Conservation (phyloP, 176 grass and related monocot genomes). For the Carex kokanica region DNA sequence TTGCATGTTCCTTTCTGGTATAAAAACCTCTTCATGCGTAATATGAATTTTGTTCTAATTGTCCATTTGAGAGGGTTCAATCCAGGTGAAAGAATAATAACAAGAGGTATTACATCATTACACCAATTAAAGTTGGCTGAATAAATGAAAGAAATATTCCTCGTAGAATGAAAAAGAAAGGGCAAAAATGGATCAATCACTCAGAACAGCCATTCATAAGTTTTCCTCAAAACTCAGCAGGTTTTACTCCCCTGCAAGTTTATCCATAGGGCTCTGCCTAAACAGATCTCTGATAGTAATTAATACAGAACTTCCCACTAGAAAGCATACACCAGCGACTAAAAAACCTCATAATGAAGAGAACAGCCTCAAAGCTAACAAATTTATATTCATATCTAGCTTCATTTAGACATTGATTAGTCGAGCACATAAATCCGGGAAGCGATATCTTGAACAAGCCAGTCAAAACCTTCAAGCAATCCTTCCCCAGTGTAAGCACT, state of each 20-base stretch:
- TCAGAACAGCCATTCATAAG: no score
- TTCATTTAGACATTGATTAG: conserved; percentile 8
- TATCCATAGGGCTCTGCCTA: neutral
- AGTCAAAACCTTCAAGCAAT: conserved; percentile 68
- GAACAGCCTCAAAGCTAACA: neutral
- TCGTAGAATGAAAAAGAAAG: neutral
- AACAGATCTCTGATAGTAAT: neutral
- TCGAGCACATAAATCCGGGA: conserved; percentile 73
- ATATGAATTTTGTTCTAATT: neutral
- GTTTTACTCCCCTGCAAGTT: neutral
- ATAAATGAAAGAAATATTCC: neutral
- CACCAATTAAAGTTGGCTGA: neutral
- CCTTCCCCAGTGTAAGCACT: conserved; percentile 76
- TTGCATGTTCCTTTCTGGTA: neutral
- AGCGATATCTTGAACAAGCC: conserved; percentile 79
- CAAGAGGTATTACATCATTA: no score
- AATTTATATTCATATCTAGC: neutral
- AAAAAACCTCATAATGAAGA: neutral
- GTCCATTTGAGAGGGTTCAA: neutral
- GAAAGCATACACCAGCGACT: neutral
- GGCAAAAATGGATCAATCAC: neutral
- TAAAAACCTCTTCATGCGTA: neutral
- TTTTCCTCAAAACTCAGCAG: no score
- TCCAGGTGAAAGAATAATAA: neutral
- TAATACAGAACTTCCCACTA: neutral